Evolutionary conservation across 345 rosid species (phyloP).

Genomic region (Eucalyptus viminalis): DNA sequence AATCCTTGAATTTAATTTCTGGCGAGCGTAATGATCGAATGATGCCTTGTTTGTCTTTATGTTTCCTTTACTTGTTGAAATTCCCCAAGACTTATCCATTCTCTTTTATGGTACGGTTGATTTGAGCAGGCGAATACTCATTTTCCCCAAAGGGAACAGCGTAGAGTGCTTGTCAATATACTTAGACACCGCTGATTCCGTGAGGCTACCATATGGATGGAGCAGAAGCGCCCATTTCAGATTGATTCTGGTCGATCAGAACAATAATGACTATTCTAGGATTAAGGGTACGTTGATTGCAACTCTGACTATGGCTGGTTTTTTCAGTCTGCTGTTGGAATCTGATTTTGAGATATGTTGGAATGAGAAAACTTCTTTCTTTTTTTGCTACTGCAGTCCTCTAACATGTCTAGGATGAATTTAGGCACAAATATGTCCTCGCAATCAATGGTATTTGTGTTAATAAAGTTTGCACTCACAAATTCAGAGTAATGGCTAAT

Average conservation of each 20-base stretch:
- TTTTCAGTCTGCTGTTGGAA: background rate
- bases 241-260: conserved; percentile 4
- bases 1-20: background rate
- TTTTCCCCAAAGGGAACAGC: conserved; percentile 11
- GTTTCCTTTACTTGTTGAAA: background rate
- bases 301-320: background rate
- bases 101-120: conserved; percentile 34
- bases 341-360: background rate
- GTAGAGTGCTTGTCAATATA: conserved; percentile 2
- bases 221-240: conserved; percentile 5
- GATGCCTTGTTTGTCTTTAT: background rate
- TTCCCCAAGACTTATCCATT: conserved; percentile 9
- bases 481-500: background rate
- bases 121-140: background rate
- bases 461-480: background rate
- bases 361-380: background rate
- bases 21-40: background rate
- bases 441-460: background rate
- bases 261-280: background rate
- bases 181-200: conserved; percentile 5
- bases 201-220: conserved; percentile 9
- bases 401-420: background rate
- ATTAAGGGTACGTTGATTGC: background rate
- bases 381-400: background rate
- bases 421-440: background rate